Percentiles rank a stretch among this genome's conserved stretches.
Conservation (phyloP, 1,284 basidiomycete species). For the Puccinia triticina region DNA sequence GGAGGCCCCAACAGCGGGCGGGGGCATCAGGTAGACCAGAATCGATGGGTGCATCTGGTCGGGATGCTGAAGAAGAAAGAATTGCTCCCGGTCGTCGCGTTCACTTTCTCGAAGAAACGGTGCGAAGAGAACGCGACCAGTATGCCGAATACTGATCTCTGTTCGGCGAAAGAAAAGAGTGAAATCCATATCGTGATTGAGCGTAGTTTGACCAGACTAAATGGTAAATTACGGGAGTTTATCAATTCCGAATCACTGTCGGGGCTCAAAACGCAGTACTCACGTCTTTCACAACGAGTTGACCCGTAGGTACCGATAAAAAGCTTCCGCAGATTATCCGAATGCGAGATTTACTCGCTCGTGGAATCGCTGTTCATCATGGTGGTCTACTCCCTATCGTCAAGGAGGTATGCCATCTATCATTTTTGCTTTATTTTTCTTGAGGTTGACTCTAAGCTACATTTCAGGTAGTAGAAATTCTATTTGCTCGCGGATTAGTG, state of each 20-base stretch:
- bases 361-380: constrained; percentile 97
- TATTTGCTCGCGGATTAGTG: constrained; percentile 93
- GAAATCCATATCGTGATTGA: constrained; percentile 94
- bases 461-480: constrained; percentile 82
- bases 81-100: constrained; percentile 90
- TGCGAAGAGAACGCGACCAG: constrained; percentile 96
- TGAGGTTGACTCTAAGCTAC: neutral
- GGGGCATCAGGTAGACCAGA: constrained; percentile 77
- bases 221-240: constrained; percentile 66
- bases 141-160: constrained; percentile 84
- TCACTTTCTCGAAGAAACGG: constrained; percentile 93
- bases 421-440: constrained; percentile 2
- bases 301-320: constrained; percentile 75
- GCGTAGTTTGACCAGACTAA: constrained; percentile 83
- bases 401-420: constrained; percentile 74
- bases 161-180: constrained; percentile 83
- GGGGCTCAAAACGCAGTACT: neutral
- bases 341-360: constrained; percentile 85
- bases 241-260: neutral
- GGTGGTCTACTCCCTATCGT: constrained; percentile 94
- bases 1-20: constrained; percentile 63
- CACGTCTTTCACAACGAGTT: constrained; percentile 15
- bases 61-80: constrained; percentile 80
- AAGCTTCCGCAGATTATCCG: constrained; percentile 90
- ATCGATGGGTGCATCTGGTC: constrained; percentile 90